Evolutionary conservation across 1,139 yeast genomes (phyloP), one percentile per base, ranked within the genome.

Genomic region (Kodamaea plutei): DNA sequence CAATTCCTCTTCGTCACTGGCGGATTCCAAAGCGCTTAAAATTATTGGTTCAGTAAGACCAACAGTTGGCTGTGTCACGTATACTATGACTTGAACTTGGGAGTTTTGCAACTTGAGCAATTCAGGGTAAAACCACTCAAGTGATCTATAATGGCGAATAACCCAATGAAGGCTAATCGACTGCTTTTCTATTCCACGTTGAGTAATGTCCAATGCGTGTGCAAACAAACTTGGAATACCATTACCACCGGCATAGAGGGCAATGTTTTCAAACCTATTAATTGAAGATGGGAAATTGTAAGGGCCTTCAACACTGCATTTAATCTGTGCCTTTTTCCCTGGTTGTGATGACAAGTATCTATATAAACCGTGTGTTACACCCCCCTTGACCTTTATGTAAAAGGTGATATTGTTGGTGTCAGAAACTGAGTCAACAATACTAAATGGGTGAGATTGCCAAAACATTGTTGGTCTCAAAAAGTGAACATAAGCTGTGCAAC

Each of bases 211-310:
- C 25, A 43, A 40, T 10, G 63, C 64, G 43, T 62, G 64, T 17
- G 56, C 50, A 40, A 54, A 64, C 30, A 63, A 43, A 15, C 69
- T 69, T 2, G 94, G 83, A 40, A 84, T 68, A 43, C 94, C 95
- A 37, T 80, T 79, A 29, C 91, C 91, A 39, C 88, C 84, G 2
- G 68, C 77, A 32, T 82, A 45, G 28, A 82, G 61, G 12, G 80
- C 52, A 3, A 69, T 59, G 32, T 69, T 71, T 31, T 76, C 78
- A 48, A 72, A 81, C 34, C 72, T 62, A 33, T 69, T 68, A 28
- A 60, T 43, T 15, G 67, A 54, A 13, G 50, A 31, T 20, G 47
- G 45, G 19, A 45, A 41, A 22, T 71, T 71, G 37, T 65, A 65
- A n/a, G 72, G 70, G 12, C 72, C 72, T 44, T 65, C 72, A 15